phyloP scores from a whole-genome alignment of 805 yeast species.

The Zygosaccharomyces kombuchaensis region DNA sequence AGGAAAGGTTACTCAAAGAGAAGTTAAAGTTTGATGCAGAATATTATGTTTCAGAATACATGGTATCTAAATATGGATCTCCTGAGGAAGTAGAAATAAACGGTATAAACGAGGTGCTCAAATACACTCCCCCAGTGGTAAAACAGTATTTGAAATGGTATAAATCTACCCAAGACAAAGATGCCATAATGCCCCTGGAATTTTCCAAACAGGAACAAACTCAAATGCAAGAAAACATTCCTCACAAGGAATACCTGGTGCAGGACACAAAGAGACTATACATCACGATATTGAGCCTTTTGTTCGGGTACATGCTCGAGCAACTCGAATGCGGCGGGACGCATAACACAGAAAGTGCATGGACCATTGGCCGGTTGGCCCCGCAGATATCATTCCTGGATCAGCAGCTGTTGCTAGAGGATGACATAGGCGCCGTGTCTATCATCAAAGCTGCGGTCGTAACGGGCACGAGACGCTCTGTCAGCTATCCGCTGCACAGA shows the following conservation, averaged over 20 bases:
- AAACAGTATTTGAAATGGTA: slow-evolving; percentile 46
- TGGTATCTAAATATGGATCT: slow-evolving; percentile 51
- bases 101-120: slow-evolving; percentile 42
- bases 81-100: slow-evolving; percentile 48
- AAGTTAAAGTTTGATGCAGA: slow-evolving; percentile 79
- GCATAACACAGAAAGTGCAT: slow-evolving; percentile 79
- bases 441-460: slow-evolving; percentile 50
- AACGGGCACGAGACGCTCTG: slow-evolving; percentile 65
- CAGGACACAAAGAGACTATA: slow-evolving; percentile 55
- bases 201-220: slow-evolving; percentile 62
- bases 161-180: slow-evolving; percentile 35
- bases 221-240: slow-evolving; percentile 58
- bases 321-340: slow-evolving; percentile 66
- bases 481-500: slow-evolving; percentile 77
- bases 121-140: slow-evolving; percentile 50
- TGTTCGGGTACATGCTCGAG: slow-evolving; percentile 76
- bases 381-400: slow-evolving; percentile 80
- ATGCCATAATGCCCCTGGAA: slow-evolving; percentile 40
- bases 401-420: slow-evolving; percentile 42
- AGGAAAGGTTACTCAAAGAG: slow-evolving; percentile 64
- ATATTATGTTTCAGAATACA: slow-evolving; percentile 80
- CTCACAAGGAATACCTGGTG: slow-evolving; percentile 53
- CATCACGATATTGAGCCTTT: slow-evolving; percentile 56
- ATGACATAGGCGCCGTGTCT: slow-evolving; percentile 18
- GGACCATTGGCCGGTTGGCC: slow-evolving; percentile 84